Evolutionary conservation across 1,284 basidiomycete genomes (phyloP).

Genomic region (Tilletia caries): DNA sequence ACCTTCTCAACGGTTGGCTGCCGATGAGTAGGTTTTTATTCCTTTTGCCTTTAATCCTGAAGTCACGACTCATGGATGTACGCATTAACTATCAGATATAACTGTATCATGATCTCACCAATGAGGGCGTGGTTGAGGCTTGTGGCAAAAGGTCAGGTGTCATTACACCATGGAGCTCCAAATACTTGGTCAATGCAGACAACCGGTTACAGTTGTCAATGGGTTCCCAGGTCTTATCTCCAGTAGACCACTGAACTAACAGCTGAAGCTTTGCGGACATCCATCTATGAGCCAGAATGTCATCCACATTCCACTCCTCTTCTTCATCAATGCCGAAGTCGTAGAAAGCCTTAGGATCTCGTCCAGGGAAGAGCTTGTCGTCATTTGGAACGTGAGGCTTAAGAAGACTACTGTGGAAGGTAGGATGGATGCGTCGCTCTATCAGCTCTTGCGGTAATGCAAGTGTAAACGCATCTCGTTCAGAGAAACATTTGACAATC

Average conservation of each 20-base stretch:
- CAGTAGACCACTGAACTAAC: neutral
- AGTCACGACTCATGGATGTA: no score
- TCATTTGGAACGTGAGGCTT: neutral
- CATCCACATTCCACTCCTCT: neutral
- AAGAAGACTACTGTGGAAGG: neutral
- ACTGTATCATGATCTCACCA: no score
- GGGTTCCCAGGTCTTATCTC: conserved; percentile 1
- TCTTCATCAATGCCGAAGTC: neutral
- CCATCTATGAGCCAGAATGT: neutral
- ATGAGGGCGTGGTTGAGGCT: neutral
- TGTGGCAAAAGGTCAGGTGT: neutral
- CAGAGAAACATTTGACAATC: neutral
- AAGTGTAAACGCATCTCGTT: neutral
- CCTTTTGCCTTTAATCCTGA: no score
- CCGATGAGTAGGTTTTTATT: no score
- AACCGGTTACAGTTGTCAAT: neutral
- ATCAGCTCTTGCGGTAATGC: neutral
- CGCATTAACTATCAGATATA: no score
- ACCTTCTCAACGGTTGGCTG: no score
- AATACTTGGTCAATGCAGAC: neutral
- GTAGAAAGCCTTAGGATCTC: conserved; percentile 2
- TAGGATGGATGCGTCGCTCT: neutral
- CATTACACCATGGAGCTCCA: neutral
- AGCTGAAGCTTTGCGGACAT: neutral
- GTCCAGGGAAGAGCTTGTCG: conserved; percentile 6